phyloP scores from a whole-genome alignment of 2,329 filamentous ascomycete species.

The Fusarium camptoceras region DNA sequence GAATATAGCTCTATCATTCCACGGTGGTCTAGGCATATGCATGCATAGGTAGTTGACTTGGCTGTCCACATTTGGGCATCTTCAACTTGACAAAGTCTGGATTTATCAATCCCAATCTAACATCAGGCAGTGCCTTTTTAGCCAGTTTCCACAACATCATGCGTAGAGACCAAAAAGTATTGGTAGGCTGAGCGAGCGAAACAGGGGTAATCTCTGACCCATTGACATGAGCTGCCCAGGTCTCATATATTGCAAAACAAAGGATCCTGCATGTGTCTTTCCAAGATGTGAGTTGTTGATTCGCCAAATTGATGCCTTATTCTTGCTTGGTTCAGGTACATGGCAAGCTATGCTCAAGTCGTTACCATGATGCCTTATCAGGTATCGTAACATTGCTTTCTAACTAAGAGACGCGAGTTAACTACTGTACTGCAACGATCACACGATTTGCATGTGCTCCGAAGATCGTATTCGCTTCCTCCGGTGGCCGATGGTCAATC shows the following conservation, averaged over 20 bases:
- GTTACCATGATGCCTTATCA: not conserved
- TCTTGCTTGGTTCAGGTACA: not conserved
- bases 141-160: not conserved
- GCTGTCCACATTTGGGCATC: not conserved
- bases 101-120: not conserved
- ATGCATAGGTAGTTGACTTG: not conserved
- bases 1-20: not conserved
- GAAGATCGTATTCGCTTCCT: conserved; percentile 8
- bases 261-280: not conserved
- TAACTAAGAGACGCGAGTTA: not conserved
- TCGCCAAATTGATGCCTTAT: not conserved
- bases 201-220: not conserved
- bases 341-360: conserved; percentile 1
- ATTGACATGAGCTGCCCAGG: not conserved
- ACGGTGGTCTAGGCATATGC: not conserved
- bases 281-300: not conserved
- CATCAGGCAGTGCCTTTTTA: not conserved
- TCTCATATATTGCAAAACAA: not conserved
- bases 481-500: conserved; percentile 8
- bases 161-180: not conserved
- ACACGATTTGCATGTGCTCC: not conserved
- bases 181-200: not conserved
- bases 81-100: not conserved
- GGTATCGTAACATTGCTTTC: not conserved
- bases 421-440: not conserved